Percentiles rank a stretch among this genome's conserved stretches.
Evolutionary conservation across 331 rosid genomes (phyloP).

Genomic region (Phaseolus coccineus): DNA sequence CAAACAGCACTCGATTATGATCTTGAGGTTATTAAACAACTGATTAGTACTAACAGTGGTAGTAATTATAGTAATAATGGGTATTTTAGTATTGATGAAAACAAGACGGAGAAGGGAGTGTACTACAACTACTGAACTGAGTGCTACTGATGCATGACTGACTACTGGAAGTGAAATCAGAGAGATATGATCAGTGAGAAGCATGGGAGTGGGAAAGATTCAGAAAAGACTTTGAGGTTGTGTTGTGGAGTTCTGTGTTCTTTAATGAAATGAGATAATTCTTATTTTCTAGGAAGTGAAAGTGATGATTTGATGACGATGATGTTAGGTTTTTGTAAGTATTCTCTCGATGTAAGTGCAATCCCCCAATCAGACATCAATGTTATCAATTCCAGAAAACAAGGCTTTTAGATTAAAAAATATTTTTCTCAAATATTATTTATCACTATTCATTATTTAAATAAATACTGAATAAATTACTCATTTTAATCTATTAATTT

Average conservation of each 20-base stretch:
- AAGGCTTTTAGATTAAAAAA: conserved; percentile 16
- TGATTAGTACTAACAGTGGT: conserved; percentile 43
- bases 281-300: conserved; percentile 41
- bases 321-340: conserved; percentile 44
- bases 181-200: conserved; percentile 68
- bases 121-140: conserved; percentile 50
- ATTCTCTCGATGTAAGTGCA: conserved; percentile 30
- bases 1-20: conserved; percentile 55
- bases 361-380: conserved; percentile 35
- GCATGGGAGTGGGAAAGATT: conserved; percentile 42
- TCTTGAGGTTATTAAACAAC: conserved; percentile 61
- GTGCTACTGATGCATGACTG: conserved; percentile 51
- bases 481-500: background rate
- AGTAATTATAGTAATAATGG: conserved; percentile 40
- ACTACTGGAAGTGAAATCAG: conserved; percentile 66
- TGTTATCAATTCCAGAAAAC: conserved; percentile 45
- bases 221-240: conserved; percentile 42
- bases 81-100: conserved; percentile 64
- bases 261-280: conserved; percentile 46
- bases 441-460: background rate
- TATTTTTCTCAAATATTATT: background rate
- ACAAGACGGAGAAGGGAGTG: conserved; percentile 61
- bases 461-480: background rate
- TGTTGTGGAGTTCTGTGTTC: conserved; percentile 54
- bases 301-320: conserved; percentile 32